Evolutionary conservation across 1,139 yeast species (phyloP), one percentile per base, ranked within the genome.

Genomic region (Candida neerlandica): DNA sequence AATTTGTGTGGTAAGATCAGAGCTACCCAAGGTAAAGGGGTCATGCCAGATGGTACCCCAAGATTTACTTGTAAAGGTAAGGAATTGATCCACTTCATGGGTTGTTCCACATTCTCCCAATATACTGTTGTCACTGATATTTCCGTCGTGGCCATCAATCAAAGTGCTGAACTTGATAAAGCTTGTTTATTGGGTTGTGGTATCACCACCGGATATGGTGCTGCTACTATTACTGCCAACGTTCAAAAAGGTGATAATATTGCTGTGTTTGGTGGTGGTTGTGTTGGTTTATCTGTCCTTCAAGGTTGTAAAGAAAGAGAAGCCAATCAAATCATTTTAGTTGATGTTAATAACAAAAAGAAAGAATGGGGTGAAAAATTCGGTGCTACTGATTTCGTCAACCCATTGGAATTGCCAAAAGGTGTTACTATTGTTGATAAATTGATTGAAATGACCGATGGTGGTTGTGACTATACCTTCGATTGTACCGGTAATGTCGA

Each of bases 41-140:
- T 68, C 38, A 66, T 67, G 71, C 98, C 99, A 55, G 98, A 94
- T 69, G 98, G 98, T 16, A 90, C 98, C 43, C 70, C 87, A 42
- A 84, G 99, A 70, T 91, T 94, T 78, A 82, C 81, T 59, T 80
- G 85, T 63, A 85, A 88, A 65, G 98, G 98, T 59, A 80, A 92
- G 74, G 82, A 84, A 45, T 70, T 94, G 53, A 78, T 85, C 59
- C 98, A 94, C 70, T 94, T 89, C 69, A 94, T 94, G 99, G 99
- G 99, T 47, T 88, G 96, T 71, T 92, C 98, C 39, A 89, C 97
- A 33, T 94, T 94, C 70, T 85, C 97, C 40, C 96, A 94, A 75
- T 94, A 94, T 72, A 94, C 99, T 14, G 99, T 94, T 52, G 96
- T 94, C 42, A 96, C 98, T 43, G 99, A 94, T 67, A 94, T 94